Evolutionary conservation across 1,284 basidiomycete species (phyloP), one percentile per base, ranked within the genome.

Genomic region (Ganoderma lingzhi): DNA sequence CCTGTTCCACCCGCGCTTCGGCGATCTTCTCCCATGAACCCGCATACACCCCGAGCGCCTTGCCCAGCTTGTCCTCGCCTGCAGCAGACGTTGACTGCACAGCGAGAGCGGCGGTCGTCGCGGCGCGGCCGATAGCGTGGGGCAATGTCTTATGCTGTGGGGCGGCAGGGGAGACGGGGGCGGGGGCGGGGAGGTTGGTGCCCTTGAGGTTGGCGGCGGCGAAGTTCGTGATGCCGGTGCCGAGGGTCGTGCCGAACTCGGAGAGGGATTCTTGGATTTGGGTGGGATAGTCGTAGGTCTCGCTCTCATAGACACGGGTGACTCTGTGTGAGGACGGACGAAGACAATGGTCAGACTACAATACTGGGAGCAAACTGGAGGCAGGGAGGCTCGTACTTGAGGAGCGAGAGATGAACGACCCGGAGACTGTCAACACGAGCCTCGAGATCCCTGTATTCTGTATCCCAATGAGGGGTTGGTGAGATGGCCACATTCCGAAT

Each of bases 371-470:
- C 23, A 53, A 53, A 28, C 23, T 10, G 41, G 14, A 58, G 35
- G 17, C 55, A 71, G 9, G 63, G 32, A 10, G 32, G 56, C 1
- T 78, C 87, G 70, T 75, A 93, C 91, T 93, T 98, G 81, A 98
- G 87, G 59, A 99, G 76, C 32, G 88, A 82, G 68, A 92, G 80
- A 81, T 99, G 97, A 1, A 94, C 91, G 66, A 87, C 84, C 76
- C 93, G 91, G 65, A 99, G 89, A 44, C 95, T 95, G 82, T 99
- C 98, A 51, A 99, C 97, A 67, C 96, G 92, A 61, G 92, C 86
- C 83, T 99, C 97, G 75, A 99, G 90, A 78, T 97, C 94, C 80
- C 93, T 96, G 88, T 99, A 99, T 81, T 99, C 97, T 94, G 82
- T 19, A 44, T 61, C 3, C 8, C 14, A 12, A 28, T 4, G 10